Base-by-base conservation (phyloP, 2,329 filamentous ascomycete species). In the Alternaria hordeiaustralica region DNA sequence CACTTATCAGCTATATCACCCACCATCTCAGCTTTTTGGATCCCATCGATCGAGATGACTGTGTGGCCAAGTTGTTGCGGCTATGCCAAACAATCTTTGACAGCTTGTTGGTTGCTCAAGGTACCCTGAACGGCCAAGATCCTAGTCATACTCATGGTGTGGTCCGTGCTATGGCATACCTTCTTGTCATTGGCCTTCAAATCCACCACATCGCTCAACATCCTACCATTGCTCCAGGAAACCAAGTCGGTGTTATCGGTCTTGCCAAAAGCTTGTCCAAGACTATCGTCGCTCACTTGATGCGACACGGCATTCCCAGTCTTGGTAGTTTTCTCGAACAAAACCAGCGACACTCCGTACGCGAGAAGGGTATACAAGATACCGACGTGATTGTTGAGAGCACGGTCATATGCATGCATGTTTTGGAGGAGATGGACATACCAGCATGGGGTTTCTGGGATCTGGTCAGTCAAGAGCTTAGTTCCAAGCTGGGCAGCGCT, bases 21-120 rank as follows among this genome's bases (percentile, higher is more conserved):
- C 78, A 81, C 5, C 78, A 79, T 45, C 69, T 89, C 3, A 80
- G 80, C 45, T 89, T 89, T 66, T 78, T 83, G 28, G 87, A 89
- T 70, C 78, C 84, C 1, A 78, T 88, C 18, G 87, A 89, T 71
- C 83, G 87, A 18, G 75, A 69, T 25, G 74, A 78, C 5, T 88
- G 85, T 66, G 76, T 84, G 5, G 69, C 75, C 18, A 82, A 80
- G 59, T 73, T 85, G 49, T 75, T 75, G 15, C 75, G 77, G n/a
- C 63, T 86, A 13, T 74, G 81, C 33, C 78, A 83, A 46, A 72
- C 77, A 5, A 45, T 82, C 6, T 64, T 73, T 15, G 71, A 76
- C 18, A 66, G 55, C 33, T 23, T 70, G 12, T 55, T 71, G 44
- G 54, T 55, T 8, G 53, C 63, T 79, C 55, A 69, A 68, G 51